Evolutionary conservation across 2,329 filamentous ascomycete genomes (phyloP).

Genomic region (Nothophaeocryptopus gaeumannii): DNA sequence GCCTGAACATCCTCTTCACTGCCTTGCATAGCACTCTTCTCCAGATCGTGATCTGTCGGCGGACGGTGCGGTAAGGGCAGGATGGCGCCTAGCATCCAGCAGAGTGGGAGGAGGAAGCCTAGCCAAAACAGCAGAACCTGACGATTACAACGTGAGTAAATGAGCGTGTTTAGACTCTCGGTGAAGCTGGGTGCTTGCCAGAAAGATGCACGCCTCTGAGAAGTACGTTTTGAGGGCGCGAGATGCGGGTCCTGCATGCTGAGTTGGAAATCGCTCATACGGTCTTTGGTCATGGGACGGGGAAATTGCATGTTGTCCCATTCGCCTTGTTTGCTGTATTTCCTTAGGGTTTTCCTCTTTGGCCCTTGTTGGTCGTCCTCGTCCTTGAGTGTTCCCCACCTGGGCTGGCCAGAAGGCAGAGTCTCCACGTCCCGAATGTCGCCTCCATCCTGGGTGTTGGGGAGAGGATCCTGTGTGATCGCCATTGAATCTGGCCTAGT

Average conservation of each 20-base stretch:
- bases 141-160: conserved; percentile 33
- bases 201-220: conserved; percentile 26
- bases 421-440: conserved; percentile 14
- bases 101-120: conserved; percentile 36
- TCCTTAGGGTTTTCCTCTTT: conserved; percentile 23
- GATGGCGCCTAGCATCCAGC: conserved; percentile 37
- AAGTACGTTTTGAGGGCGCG: conserved; percentile 24
- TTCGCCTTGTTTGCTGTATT: conserved; percentile 33
- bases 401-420: conserved; percentile 32
- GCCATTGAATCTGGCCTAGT: conserved; percentile 27
- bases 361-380: conserved; percentile 6
- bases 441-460: conserved; percentile 7
- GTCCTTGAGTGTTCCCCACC: conserved; percentile 31
- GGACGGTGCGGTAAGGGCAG: conserved; percentile 35
- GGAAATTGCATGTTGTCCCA: conserved; percentile 34
- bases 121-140: conserved; percentile 37
- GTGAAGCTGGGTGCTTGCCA: conserved; percentile 37
- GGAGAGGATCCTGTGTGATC: conserved; percentile 23
- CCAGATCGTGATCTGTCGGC: conserved; percentile 19
- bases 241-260: conserved; percentile 29
- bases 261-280: conserved; percentile 26
- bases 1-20: conserved; percentile 30
- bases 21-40: conserved; percentile 20
- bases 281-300: conserved; percentile 34
- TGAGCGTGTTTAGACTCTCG: conserved; percentile 34